Conservation (phyloP, 1,284 basidiomycete genomes). For the Ceratobasidium papillatum region DNA sequence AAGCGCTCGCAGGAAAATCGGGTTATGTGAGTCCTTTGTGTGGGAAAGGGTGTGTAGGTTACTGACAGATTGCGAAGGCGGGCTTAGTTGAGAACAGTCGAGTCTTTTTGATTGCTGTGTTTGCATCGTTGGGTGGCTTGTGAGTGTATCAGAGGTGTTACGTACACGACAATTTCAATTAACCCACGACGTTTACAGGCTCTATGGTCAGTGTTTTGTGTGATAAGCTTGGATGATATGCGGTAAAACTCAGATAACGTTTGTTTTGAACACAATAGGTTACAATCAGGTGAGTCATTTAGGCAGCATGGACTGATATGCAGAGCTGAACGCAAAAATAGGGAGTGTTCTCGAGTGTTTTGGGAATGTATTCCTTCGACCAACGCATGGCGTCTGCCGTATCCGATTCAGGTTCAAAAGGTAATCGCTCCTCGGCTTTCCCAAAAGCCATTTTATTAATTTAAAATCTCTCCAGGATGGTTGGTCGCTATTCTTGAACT, state of each 20-base stretch:
- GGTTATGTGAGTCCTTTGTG: slow-evolving; percentile 64
- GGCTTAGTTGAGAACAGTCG: slow-evolving; percentile 68
- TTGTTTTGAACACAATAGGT: slow-evolving; percentile 51
- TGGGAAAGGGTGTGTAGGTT: background rate
- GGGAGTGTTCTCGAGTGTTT: slow-evolving; percentile 78
- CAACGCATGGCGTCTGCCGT: slow-evolving; percentile 65
- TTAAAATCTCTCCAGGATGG: slow-evolving; percentile 57
- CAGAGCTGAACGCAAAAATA: slow-evolving; percentile 47
- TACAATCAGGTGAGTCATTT: slow-evolving; percentile 65
- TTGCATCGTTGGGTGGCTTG: slow-evolving; percentile 75
- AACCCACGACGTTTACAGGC: slow-evolving; percentile 50
- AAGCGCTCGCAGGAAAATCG: slow-evolving; percentile 66
- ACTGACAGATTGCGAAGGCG: slow-evolving; percentile 54
- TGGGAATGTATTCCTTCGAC: slow-evolving; percentile 67
- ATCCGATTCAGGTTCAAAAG: slow-evolving; percentile 61
- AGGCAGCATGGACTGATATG: background rate
- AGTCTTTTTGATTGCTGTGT: slow-evolving; percentile 71
- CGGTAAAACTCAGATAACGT: background rate
- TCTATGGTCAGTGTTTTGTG: slow-evolving; percentile 59
- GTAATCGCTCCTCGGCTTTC: background rate
- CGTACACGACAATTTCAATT: slow-evolving; percentile 19
- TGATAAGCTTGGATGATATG: background rate
- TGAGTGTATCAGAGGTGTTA: slow-evolving; percentile 53
- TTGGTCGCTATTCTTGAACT: slow-evolving; percentile 70
- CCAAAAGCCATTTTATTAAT: background rate